Percentiles rank a stretch among this genome's conserved stretches.
Conservation (phyloP, 2,329 filamentous ascomycete species). For the Xylariaceae sp. region DNA sequence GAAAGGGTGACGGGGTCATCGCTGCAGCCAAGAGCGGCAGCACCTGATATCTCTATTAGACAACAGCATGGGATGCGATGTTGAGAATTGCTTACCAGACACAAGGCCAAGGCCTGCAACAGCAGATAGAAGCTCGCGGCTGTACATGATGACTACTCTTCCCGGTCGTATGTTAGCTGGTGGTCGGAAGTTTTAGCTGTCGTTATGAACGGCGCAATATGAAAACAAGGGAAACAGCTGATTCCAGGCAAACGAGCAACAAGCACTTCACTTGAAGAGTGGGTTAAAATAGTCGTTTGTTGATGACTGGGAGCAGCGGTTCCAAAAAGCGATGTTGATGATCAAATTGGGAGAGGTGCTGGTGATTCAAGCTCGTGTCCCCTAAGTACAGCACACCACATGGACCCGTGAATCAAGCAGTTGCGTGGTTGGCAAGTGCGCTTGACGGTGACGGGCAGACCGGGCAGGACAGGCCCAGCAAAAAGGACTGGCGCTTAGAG, state of each 20-base stretch:
- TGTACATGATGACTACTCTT: constrained; percentile 41
- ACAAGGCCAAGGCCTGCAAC: constrained; percentile 41
- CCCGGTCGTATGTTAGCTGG: constrained; percentile 2
- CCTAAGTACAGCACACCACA: background rate
- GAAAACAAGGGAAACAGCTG: background rate
- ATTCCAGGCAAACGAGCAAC: background rate
- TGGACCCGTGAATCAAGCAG: background rate
- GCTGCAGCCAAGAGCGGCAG: constrained; percentile 29
- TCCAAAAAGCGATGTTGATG: background rate
- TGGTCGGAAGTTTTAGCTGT: no score
- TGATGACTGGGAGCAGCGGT: background rate
- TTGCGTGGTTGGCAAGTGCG: background rate
- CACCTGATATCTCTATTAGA: constrained; percentile 20
- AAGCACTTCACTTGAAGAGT: background rate
- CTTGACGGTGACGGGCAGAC: background rate
- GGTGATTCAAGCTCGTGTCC: background rate
- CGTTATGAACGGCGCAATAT: background rate
- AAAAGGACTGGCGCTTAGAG: background rate
- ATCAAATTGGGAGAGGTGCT: background rate
- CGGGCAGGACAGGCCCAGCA: background rate
- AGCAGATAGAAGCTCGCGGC: constrained; percentile 42
- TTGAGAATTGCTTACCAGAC: constrained; percentile 37
- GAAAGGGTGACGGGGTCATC: constrained; percentile 52
- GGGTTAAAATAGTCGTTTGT: background rate
- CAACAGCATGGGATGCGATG: no score